Conservation (phyloP, 2,329 filamentous ascomycete genomes). For the Aspergillus luchuensis region DNA sequence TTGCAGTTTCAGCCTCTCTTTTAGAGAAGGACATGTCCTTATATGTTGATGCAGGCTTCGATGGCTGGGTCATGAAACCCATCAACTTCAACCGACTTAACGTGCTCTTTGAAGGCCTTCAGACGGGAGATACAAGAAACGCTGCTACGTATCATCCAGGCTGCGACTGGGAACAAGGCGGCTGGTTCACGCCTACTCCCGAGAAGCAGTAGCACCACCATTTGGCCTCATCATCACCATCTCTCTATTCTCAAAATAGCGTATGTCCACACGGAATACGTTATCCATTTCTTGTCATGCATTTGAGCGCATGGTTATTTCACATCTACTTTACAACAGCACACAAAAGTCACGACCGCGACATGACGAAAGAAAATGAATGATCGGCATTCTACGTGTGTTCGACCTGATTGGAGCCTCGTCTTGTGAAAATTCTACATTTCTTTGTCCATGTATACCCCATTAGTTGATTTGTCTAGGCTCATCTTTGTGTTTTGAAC, state of each 20-base stretch:
- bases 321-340: background rate
- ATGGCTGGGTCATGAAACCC: slow-evolving; percentile 89
- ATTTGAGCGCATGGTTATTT: background rate
- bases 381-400: background rate
- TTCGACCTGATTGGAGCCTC: background rate
- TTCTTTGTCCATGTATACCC: background rate
- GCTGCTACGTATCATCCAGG: slow-evolving; percentile 71
- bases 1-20: slow-evolving; percentile 85
- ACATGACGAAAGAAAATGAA: background rate
- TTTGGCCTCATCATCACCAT: background rate
- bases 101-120: slow-evolving; percentile 69
- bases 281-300: background rate
- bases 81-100: slow-evolving; percentile 77
- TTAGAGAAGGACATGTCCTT: slow-evolving; percentile 67
- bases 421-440: background rate
- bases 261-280: background rate
- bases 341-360: background rate
- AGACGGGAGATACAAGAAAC: slow-evolving; percentile 60
- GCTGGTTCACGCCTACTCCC: slow-evolving; percentile 65
- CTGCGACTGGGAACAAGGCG: slow-evolving; percentile 74
- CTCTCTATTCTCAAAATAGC: background rate
- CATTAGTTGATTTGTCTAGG: slow-evolving; percentile 4
- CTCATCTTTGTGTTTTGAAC: background rate
- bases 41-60: slow-evolving; percentile 79
- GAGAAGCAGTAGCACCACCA: background rate